phyloP scores from a whole-genome alignment of 2,329 filamentous ascomycete species.

The Venturiaceae sp. region DNA sequence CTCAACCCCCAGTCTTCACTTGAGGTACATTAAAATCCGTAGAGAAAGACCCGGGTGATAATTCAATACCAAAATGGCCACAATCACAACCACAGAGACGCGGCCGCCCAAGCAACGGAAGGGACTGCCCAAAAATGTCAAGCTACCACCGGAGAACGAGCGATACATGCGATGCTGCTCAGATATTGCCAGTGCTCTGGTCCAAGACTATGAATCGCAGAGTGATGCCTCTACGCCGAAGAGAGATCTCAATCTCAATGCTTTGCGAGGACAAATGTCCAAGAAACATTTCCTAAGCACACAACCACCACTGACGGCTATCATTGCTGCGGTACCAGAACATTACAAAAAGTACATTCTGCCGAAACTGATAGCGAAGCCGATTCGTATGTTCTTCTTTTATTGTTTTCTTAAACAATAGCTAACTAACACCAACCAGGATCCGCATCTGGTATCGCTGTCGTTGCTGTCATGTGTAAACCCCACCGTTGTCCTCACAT shows the following conservation, averaged over 20 bases:
- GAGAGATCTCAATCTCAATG: slow-evolving; percentile 89
- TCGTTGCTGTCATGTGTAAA: slow-evolving; percentile 99
- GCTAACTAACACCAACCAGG: slow-evolving; percentile 34
- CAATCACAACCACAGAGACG: slow-evolving; percentile 44
- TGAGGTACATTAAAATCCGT: too few relatives aligned
- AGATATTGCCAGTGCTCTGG: slow-evolving; percentile 86
- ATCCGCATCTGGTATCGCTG: slow-evolving; percentile 92
- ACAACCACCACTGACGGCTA: slow-evolving; percentile 87
- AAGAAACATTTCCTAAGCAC: slow-evolving; percentile 87
- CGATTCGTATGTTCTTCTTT: slow-evolving; percentile 53
- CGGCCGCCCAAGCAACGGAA: slow-evolving; percentile 36
- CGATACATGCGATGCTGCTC: slow-evolving; percentile 71
- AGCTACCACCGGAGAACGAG: slow-evolving; percentile 85
- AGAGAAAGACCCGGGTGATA: background rate
- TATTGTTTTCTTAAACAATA: background rate
- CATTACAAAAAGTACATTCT: slow-evolving; percentile 99
- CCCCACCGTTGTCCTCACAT: slow-evolving; percentile 96
- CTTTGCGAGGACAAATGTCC: slow-evolving; percentile 72
- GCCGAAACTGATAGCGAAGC: slow-evolving; percentile 92
- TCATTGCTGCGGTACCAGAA: slow-evolving; percentile 97
- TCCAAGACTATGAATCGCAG: slow-evolving; percentile 83
- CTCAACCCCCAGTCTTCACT: background rate
- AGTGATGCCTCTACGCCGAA: slow-evolving; percentile 62
- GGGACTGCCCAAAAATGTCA: slow-evolving; percentile 56
- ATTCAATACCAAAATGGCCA: slow-evolving; percentile 44